Conservation (phyloP, 805 yeast genomes). For the Wickerhamomyces bovis region DNA sequence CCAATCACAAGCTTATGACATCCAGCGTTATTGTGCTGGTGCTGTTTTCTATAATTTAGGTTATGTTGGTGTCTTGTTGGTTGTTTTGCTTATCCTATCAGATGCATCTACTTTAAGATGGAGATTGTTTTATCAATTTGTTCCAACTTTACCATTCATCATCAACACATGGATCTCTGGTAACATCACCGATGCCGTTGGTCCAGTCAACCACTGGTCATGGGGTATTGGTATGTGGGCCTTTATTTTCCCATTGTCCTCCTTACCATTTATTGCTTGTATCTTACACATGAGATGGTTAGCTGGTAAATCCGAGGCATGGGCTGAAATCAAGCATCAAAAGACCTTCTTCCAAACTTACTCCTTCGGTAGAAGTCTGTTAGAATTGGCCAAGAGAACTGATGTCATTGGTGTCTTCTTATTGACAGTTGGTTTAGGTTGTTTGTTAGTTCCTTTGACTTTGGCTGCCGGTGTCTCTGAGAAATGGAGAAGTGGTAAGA, state of each 20-base stretch:
- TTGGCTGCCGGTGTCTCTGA: constrained; percentile 58
- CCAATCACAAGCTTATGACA: constrained; percentile 53
- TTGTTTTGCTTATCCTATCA: constrained; percentile 52
- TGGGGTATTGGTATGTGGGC: constrained; percentile 86
- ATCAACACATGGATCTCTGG: constrained; percentile 79
- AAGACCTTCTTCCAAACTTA: constrained; percentile 32
- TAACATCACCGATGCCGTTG: constrained; percentile 38
- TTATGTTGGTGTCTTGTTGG: constrained; percentile 55
- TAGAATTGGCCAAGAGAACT: constrained; percentile 51
- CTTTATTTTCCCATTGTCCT: constrained; percentile 59
- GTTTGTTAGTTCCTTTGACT: constrained; percentile 67
- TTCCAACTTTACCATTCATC: constrained; percentile 67
- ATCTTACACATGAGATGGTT: constrained; percentile 48
- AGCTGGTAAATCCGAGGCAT: constrained; percentile 49
- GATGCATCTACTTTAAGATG: constrained; percentile 66
- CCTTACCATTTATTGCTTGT: constrained; percentile 53
- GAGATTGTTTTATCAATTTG: constrained; percentile 59
- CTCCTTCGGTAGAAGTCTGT: constrained; percentile 29
- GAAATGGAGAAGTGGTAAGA: constrained; percentile 54
- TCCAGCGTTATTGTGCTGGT: constrained; percentile 59
- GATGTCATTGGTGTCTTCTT: constrained; percentile 60
- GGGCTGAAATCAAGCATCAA: constrained; percentile 36
- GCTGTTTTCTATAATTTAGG: constrained; percentile 50
- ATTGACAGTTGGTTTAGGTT: constrained; percentile 51
- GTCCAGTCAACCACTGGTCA: constrained; percentile 40